Evolutionary conservation across 345 rosid genomes (phyloP), one percentile per base, ranked within the genome.

Genomic region (Eucalyptus virginea): DNA sequence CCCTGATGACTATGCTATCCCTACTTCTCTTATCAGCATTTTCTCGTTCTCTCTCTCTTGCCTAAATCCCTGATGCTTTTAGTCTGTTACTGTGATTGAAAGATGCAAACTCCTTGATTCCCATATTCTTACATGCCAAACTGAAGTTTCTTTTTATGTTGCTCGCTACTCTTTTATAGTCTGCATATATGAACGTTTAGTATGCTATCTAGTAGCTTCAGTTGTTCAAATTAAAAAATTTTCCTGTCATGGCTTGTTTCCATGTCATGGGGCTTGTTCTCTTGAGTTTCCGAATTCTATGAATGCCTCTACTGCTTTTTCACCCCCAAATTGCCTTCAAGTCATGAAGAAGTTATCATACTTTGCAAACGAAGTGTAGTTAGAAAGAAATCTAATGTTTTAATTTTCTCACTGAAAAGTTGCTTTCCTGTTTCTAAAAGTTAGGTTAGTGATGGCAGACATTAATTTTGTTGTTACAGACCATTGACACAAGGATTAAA

Each of bases 401-500:
- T 42, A 34, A 72, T 17, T 72, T 72, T 72, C 81, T 72, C 44
- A 18, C 44, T 34, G 81, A 72, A 72, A 56, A 34, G 51, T 40
- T 26, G 50, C 50, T 51, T 49, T 54, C 40, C 51, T 44, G 30
- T 81, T 60, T 86, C 42, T 37, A 21, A 32, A 48, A 47, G 37
- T 32, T 32, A 28, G 87, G 83, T 77, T 37, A 77, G 81, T 37
- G 54, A 89, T 81, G 91, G 92, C 87, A 92, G 91, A 54, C 87
- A 87, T n/a, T 86, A 89, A 86, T 87, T 91, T 88, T 92, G 26
- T 89, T 88, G 89, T 90, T 87, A 91, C 96, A 98, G 99, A 94
- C 95, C 72, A 96, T 97, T 93, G 98, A 96, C 86, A 95, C 99
- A 7, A 95, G 99, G 93, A 91, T 96, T 90, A 98, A 95, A 92